Base-by-base conservation (phyloP, 106 monocot species). In the Vanilla planifolia region DNA sequence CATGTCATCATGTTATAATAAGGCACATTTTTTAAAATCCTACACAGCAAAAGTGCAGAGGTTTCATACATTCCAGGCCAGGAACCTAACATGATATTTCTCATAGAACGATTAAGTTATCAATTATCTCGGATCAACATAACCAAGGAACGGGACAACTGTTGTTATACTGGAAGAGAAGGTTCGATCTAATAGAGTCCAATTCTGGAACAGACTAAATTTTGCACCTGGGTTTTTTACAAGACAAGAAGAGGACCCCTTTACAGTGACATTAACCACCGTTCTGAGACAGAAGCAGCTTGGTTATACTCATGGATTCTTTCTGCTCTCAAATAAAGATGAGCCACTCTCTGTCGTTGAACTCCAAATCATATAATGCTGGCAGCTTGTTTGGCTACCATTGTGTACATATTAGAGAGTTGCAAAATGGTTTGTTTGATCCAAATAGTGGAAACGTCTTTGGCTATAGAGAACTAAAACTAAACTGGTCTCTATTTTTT, bases 21-120 rank as follows among this genome's bases (percentile, higher is more conserved):
- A 8, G 28, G 62, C 62, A 11, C 73, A 61, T 45, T 36, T 33
- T 26, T 61, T 55, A 27, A 68, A 57, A 40, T 28, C 26, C 16
- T 35, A 59, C 15, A n/a, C 47, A 0, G 27, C 41, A n/a, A 84
- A 68, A 79, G 56, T 65, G 9, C 68, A 75, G 35, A 71, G 55
- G 8, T 79, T 79, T 57, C 69, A 79, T 69, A 34, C 40, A 26
- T 82, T 82, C 16, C 57, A 57, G 57, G 21, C 57, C 57, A 57
- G 33, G 57, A 34, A 57, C 11, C 15, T 57, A 36, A 57, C 57
- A 7, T 57, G 21, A 57, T 8, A 35, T 15, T 22, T 35, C 9
- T 33, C 57, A 37, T 5, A 6, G 1, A 9, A 57, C 35, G 57
- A 35, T 57, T 9, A 57, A 19, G 25, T 57, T 10, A 2, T 6